A percentile compares a stretch with the other conserved stretches of the same genome.
Evolutionary conservation across 176 grass and related monocot genomes (phyloP).

Genomic region (Lolium multiflorum): DNA sequence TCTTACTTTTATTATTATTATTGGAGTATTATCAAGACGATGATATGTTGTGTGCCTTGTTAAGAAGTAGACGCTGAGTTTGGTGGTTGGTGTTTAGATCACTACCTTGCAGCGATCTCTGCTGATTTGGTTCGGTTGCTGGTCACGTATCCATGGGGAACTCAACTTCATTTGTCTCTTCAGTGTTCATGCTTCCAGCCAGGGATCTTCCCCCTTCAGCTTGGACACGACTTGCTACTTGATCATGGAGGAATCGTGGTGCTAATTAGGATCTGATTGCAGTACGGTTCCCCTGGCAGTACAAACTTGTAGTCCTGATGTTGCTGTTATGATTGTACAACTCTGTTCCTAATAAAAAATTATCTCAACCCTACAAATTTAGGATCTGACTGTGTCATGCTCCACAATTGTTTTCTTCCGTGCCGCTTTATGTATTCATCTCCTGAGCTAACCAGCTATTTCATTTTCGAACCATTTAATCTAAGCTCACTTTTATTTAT

Average conservation of each 20-base stretch:
- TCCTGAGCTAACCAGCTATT: not conserved
- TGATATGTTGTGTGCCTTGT: not conserved
- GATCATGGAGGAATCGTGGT: not conserved
- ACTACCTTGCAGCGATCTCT: not conserved
- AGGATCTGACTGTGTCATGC: not conserved
- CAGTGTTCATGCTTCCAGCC: not conserved
- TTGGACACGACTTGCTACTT: not conserved
- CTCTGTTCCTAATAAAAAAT: not conserved
- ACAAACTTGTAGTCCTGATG: not conserved
- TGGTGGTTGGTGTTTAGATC: not conserved
- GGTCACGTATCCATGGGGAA: not conserved
- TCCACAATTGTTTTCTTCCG: not conserved
- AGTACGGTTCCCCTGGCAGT: not conserved
- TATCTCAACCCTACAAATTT: not conserved
- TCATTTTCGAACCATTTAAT: too few species aligned
- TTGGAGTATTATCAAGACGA: not conserved
- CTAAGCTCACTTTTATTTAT: slow-evolving; percentile 18
- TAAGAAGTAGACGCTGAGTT: not conserved
- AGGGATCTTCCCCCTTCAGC: not conserved
- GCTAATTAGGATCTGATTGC: not conserved
- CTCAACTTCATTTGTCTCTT: not conserved
- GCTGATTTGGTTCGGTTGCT: not conserved
- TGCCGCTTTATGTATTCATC: not conserved
- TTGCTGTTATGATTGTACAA: not conserved
- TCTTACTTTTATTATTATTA: not conserved